These are phyloP conservation scores for Stephania cephalantha DNA, from an alignment of 164 flowering plant genomes.

Conservation along the genomic window DNA sequence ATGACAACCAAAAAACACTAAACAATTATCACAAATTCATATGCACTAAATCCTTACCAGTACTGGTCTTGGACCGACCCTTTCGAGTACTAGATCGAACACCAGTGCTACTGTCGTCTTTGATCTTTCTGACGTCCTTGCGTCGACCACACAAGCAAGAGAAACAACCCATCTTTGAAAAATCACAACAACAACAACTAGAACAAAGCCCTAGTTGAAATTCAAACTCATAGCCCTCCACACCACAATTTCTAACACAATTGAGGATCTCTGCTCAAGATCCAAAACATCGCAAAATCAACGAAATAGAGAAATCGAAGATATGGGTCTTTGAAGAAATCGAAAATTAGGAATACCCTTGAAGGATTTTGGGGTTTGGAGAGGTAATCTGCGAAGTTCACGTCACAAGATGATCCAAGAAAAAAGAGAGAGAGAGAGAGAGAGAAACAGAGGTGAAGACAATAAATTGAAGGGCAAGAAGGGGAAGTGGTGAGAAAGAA, in stretches of 20 bases:
- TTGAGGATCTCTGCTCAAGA: background rate
- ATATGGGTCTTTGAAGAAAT: background rate
- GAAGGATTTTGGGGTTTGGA: background rate
- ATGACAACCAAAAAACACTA: background rate
- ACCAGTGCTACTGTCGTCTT: constrained; percentile 25
- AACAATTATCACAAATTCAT: background rate
- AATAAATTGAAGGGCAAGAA: background rate
- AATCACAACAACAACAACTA: background rate
- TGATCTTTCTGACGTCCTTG: constrained; percentile 25
- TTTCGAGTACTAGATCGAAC: constrained; percentile 14
- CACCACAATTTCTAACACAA: background rate
- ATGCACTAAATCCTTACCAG: background rate
- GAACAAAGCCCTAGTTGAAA: background rate
- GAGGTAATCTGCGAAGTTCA: background rate
- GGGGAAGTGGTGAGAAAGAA: background rate
- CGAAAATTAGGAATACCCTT: background rate
- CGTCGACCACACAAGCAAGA: constrained; percentile 29
- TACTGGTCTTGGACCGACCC: background rate
- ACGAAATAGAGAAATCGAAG: background rate
- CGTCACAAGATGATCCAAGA: background rate
- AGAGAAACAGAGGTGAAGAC: background rate
- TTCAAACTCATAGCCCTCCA: background rate
- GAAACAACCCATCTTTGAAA: constrained; percentile 39
- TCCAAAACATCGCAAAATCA: background rate
- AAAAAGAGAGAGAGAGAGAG: background rate